Base-by-base conservation (phyloP, 1,284 basidiomycete species). In the Paramarasmius palmivorus region DNA sequence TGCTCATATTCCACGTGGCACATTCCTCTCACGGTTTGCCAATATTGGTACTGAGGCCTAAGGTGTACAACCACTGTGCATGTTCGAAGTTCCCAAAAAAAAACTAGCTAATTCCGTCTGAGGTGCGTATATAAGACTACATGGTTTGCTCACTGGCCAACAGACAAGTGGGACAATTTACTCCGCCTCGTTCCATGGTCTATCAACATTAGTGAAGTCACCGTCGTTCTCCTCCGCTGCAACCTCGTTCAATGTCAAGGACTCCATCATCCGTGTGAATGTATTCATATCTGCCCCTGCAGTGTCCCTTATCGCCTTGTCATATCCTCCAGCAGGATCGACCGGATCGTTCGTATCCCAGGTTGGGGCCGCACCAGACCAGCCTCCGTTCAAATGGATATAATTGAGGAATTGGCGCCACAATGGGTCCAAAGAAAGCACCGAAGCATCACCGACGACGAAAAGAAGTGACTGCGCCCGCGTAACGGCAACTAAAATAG, bases 391-490 rank as follows among this genome's bases (percentile, higher is more conserved):
- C 20, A 53, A 47, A 57, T 79, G 64, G 12, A 83, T 67, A 57
- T 75, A 82, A 57, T 79, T 81, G 56, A 84, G 64, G 67, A 82
- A 83, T 0, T 61, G 62, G 2, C 80, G 72, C 82, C 82, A 83
- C 10, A 82, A 65, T 0, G 79, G 80, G 55, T 84, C 82, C n/a
- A 83, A 68, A 0, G 75, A 74, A 0, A 86, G 75, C 12, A 84
- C 74, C 10, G 68, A 64, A 0, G 82, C 77, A 60, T 84, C 78
- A 1, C 82, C 82, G 37, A 84, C 68, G 29, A 83, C 69, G 58
- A 83, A 75, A 10, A 84, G 70, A 1, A 84, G 71, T 0, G 81
- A 79, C 61, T 82, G 74, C 0, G 81, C 81, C 23, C 82, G 75
- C 0, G 82, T 84, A 10, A 85, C 68, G 1, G 81, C 79, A 19